A percentile compares a stretch with the other conserved stretches of the same genome.
Conservation (phyloP, 257 asterid genomes). For the Solanum chiquidenum region DNA sequence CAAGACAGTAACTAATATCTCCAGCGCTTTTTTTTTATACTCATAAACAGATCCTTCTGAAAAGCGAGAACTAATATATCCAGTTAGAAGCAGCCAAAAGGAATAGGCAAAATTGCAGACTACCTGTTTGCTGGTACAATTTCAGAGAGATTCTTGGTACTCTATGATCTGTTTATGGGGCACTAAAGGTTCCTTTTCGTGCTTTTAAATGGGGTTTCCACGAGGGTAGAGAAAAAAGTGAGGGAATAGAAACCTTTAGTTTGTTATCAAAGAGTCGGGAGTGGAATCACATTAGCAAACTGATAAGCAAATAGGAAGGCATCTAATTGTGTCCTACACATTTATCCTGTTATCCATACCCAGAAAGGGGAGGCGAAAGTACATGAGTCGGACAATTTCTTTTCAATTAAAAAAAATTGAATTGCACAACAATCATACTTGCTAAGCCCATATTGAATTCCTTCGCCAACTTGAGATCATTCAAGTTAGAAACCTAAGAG, state of each 20-base stretch:
- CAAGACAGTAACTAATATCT: not conserved
- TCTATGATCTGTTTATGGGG: not conserved
- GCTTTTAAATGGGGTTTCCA: not conserved
- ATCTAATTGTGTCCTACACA: not conserved
- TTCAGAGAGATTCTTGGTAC: not conserved
- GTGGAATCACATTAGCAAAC: not conserved
- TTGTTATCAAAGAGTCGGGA: not conserved
- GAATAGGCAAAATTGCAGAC: not conserved
- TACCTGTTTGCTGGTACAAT: not conserved
- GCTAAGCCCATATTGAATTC: not conserved
- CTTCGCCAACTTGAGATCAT: not conserved
- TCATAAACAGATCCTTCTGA: not conserved
- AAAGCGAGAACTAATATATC: not conserved
- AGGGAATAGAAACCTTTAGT: not conserved
- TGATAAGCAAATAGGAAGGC: not conserved
- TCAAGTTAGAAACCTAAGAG: not conserved
- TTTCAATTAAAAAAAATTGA: not conserved
- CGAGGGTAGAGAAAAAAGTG: not conserved
- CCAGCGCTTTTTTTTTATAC: not conserved
- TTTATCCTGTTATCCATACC: not conserved
- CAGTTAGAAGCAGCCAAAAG: not conserved
- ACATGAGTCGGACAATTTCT: not conserved
- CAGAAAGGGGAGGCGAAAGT: not conserved
- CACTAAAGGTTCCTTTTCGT: not conserved
- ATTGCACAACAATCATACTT: not conserved